phyloP scores from a whole-genome alignment of 345 rosid species.

The Abelmoschus esculentus region DNA sequence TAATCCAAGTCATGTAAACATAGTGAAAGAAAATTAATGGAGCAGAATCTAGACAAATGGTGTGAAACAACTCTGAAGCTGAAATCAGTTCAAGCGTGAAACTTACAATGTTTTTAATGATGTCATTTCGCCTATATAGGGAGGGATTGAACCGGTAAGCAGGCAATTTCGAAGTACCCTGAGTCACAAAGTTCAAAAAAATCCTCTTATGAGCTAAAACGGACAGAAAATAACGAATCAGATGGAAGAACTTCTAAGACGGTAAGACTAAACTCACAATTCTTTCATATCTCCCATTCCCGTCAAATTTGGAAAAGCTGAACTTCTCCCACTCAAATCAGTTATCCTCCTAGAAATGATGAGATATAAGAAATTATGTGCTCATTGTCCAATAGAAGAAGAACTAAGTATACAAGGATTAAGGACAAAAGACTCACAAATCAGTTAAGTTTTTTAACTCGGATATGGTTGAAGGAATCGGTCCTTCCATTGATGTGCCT shows the following conservation, averaged over 20 bases:
- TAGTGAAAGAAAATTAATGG: background rate
- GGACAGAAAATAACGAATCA: background rate
- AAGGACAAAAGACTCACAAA: constrained; percentile 41
- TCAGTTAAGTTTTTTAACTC: constrained; percentile 34
- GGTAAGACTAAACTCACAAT: constrained; percentile 41
- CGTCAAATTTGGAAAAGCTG: constrained; percentile 44
- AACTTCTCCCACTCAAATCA: constrained; percentile 47
- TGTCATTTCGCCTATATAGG: constrained; percentile 33
- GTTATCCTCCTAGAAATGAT: constrained; percentile 50
- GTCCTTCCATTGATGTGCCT: constrained; percentile 83
- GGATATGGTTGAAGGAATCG: constrained; percentile 66
- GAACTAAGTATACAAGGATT: background rate
- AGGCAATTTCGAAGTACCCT: constrained; percentile 64
- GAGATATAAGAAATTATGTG: background rate
- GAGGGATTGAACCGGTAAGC: constrained; percentile 44
- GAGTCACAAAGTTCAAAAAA: constrained; percentile 12
- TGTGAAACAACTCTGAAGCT: background rate
- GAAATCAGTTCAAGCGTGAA: background rate
- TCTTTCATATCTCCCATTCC: constrained; percentile 8
- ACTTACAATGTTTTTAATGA: constrained; percentile 44
- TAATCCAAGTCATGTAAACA: background rate
- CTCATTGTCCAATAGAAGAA: background rate
- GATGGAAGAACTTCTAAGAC: background rate
- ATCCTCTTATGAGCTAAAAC: background rate
- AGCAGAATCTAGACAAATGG: background rate